Evolutionary conservation across 23 red algal species (phyloP), one percentile per base, ranked within the genome.

Genomic region (Chondrus crispus): DNA sequence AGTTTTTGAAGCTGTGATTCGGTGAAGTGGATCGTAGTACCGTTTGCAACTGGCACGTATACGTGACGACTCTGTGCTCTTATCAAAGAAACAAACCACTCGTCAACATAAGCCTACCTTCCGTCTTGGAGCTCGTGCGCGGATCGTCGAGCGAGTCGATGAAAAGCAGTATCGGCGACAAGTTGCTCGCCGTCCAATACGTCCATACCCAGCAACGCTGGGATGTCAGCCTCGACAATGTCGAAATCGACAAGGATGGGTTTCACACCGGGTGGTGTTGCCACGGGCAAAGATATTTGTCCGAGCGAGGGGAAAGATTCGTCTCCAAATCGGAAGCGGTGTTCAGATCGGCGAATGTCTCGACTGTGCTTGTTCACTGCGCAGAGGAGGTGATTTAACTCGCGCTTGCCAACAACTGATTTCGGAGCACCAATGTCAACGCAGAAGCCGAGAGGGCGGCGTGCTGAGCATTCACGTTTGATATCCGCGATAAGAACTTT

Each of bases 401-500:
- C 68, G 19, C 78, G 75, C 6, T 42, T 43, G 26, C 85, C 85
- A 89, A 80, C 64, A 10, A 77, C 49, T 22, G 70, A 80, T 32
- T 58, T 53, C 30, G 69, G 69, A 12, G 85, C 85, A 62, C 71
- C 85, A 32, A 44, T 89, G 11, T 77, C 85, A 2, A 77, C 70
- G 45, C 85, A 89, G 70, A 89, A 89, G 6, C 50, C 85, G 11
- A 72, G 60, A n/a, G n/a, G n/a, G n/a, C n/a, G n/a, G n/a, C n/a
- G n/a, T n/a, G n/a, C n/a, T n/a, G n/a, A n/a, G n/a, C n/a, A n/a
- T n/a, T n/a, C n/a, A n/a, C n/a, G n/a, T n/a, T n/a, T n/a, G n/a
- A n/a, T n/a, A n/a, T n/a, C n/a, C n/a, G n/a, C n/a, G n/a, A n/a
- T n/a, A n/a, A n/a, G n/a, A n/a, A n/a, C n/a, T n/a, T n/a, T n/a